Evolutionary conservation across 208 protist genomes (phyloP), one percentile per base, ranked within the genome.

Genomic region (Tritrichomonas musculus): DNA sequence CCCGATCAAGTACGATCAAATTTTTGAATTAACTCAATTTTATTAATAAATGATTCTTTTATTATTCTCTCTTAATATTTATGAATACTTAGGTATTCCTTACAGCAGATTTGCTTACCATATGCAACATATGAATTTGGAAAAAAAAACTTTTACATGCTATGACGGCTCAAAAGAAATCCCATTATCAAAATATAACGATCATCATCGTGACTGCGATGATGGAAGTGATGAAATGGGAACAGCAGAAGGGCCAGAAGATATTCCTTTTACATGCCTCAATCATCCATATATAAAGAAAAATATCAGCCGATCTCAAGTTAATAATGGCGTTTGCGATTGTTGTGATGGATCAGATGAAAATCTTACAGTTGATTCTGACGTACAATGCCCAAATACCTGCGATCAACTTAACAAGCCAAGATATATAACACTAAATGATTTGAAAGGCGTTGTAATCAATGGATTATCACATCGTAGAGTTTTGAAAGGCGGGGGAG

Each of bases 311-410:
- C 84, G 84, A 41, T 94, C 53, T 27, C 41, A 55, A 2, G 95
- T 96, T n/a, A 41, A 57, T 75, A 95, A 96, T 93, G 95, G 95
- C 11, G 65, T 95, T 41, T 96, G 95, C 93, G 95, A 96, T 93
- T 96, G 96, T 72, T 96, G 96, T 73, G 95, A 96, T 93, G 95
- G 96, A 25, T 82, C 77, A 47, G 96, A 96, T 94, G 96, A 96
- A 93, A n/a, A 9, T 60, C 39, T 49, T 64, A 60, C 17, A 17
- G 5, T 60, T 60, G 57, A 72, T 41, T 33, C 30, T 30, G 50
- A 88, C 47, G 77, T 47, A 4, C 17, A 88, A 88, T 88, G 77
- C 17, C n/a, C 33, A 88, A 49, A 88, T 88, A 9, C 17, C 33
- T 88, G 77, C 30, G 77, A 5, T 57, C 33, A 25, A 33, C 30